A percentile compares a stretch with the other conserved stretches of the same genome.
phyloP scores from a whole-genome alignment of 176 grass and related monocot species.

The Alloteropsis semialata region DNA sequence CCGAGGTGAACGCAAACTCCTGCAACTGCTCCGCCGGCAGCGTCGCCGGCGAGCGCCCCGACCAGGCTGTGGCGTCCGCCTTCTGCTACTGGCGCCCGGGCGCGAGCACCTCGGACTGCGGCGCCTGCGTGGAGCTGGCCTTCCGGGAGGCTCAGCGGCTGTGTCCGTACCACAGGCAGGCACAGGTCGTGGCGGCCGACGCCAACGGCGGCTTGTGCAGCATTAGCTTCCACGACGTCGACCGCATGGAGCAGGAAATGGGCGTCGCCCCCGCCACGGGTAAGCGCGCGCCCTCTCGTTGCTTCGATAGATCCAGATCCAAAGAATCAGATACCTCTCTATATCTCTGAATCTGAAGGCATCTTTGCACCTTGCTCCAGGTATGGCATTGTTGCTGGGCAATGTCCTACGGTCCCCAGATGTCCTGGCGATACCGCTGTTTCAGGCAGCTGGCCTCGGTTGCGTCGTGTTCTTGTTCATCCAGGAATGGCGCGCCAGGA shows the following conservation, averaged over 20 bases:
- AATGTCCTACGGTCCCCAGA: not conserved
- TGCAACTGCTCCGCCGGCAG: not conserved
- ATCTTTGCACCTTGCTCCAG: no score
- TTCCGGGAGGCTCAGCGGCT: not conserved
- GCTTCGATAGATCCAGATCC: not conserved
- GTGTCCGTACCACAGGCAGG: conserved; percentile 31
- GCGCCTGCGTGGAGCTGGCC: conserved; percentile 30
- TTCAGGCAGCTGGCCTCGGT: conserved; percentile 9
- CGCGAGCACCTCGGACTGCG: conserved; percentile 25
- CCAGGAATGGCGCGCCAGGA: conserved; percentile 13
- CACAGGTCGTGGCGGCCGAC: conserved; percentile 8
- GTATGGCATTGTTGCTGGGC: no score
- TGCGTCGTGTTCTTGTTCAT: conserved; percentile 15
- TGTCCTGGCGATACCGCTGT: not conserved
- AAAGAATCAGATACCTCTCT: no score
- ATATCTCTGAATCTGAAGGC: no score
- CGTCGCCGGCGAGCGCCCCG: not conserved
- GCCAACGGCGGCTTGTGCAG: conserved; percentile 42
- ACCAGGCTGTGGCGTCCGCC: conserved; percentile 22
- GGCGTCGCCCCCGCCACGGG: no score
- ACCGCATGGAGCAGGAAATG: not conserved
- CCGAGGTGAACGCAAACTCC: not conserved
- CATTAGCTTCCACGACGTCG: conserved; percentile 36
- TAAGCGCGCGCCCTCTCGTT: no score
- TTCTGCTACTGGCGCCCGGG: conserved; percentile 32